phyloP scores from a whole-genome alignment of 768 basidiomycete species.

The Lentinula sp. region DNA sequence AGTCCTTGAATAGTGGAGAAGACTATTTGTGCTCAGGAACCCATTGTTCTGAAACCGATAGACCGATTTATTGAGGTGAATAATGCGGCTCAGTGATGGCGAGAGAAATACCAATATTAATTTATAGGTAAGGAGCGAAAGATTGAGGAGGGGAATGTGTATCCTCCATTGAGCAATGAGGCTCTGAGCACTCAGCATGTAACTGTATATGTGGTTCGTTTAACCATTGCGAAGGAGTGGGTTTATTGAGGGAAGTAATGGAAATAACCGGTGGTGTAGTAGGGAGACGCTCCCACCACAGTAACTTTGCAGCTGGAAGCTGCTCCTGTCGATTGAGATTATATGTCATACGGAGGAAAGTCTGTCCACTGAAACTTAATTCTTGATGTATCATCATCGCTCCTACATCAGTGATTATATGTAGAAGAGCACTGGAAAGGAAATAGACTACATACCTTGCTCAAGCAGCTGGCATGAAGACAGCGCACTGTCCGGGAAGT shows the following conservation, averaged over 20 bases:
- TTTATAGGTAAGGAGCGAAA: no score
- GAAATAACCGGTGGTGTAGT: not conserved
- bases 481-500: constrained; percentile 55
- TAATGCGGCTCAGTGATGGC: no score
- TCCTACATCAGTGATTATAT: constrained; percentile 20
- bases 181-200: not conserved
- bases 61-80: no score
- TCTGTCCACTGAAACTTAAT: constrained; percentile 57
- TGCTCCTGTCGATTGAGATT: constrained; percentile 56
- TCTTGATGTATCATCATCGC: constrained; percentile 53
- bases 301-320: constrained; percentile 56
- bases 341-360: constrained; percentile 60
- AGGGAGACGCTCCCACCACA: constrained; percentile 20
- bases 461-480: constrained; percentile 68
- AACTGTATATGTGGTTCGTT: no score
- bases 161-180: not conserved
- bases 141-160: no score
- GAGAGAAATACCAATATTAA: no score
- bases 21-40: no score
- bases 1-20: no score
- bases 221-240: not conserved
- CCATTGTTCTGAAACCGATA: no score
- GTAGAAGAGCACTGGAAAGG: constrained; percentile 14
- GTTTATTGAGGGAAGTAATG: not conserved
- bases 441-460: constrained; percentile 39